Conservation (phyloP, 176 grass and related monocot species). For the Cymbopogon citratus region DNA sequence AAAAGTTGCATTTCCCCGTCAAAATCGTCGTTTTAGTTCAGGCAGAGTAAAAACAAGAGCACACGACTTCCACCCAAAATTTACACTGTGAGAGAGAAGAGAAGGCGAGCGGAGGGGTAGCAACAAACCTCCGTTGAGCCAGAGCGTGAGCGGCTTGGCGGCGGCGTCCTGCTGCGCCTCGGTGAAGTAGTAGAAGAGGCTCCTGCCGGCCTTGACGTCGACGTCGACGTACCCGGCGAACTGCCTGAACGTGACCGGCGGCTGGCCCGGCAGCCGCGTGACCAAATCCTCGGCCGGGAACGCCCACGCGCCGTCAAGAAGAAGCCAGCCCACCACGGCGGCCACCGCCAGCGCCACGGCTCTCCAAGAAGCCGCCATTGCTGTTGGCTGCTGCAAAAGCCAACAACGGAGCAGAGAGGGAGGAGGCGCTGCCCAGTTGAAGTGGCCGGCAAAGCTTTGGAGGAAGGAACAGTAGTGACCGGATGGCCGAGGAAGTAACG, state of each 20-base stretch:
- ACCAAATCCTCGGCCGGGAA: constrained; percentile 76
- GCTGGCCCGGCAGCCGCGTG: constrained; percentile 65
- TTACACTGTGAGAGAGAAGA: background rate
- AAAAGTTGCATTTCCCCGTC: background rate
- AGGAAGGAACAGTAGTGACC: background rate
- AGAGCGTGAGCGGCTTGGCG: constrained; percentile 82
- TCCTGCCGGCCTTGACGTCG: constrained; percentile 59
- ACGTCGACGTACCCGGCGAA: constrained; percentile 87
- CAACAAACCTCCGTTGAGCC: constrained; percentile 88
- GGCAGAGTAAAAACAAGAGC: background rate
- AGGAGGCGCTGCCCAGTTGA: background rate
- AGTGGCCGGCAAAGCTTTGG: background rate
- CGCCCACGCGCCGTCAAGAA: background rate
- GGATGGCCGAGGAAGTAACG: too few relatives aligned
- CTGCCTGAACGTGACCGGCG: constrained; percentile 65
- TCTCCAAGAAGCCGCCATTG: constrained; percentile 43
- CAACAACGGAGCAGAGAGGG: background rate
- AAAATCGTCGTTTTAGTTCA: background rate
- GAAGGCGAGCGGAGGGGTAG: too few relatives aligned
- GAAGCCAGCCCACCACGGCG: background rate
- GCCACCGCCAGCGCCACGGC: constrained; percentile 17
- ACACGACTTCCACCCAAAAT: background rate
- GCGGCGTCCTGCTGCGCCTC: constrained; percentile 58
- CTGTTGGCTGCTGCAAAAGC: background rate
- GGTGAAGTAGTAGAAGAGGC: constrained; percentile 96